Evolutionary conservation across 768 basidiomycete species (phyloP).

Genomic region (Lepiota brunneoincarnata): DNA sequence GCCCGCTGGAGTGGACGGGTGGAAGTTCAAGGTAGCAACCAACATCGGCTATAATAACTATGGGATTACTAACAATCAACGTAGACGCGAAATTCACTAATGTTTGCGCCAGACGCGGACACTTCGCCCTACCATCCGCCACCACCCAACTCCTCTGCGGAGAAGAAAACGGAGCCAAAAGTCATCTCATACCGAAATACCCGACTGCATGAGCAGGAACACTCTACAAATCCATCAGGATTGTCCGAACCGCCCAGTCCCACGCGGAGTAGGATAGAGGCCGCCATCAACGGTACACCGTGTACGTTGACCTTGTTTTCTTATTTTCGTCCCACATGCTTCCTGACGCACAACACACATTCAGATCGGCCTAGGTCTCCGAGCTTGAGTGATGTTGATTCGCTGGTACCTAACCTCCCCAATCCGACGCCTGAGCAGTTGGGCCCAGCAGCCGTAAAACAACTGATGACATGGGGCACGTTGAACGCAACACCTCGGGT

Average conservation of each 20-base stretch:
- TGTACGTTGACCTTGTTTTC: conserved; percentile 50
- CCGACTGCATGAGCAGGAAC: conserved; percentile 72
- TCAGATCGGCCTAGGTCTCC: conserved; percentile 66
- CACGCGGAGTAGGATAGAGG: conserved; percentile 84
- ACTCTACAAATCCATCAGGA: conserved; percentile 36
- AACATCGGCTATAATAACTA: neutral
- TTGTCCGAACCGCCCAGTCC: conserved; percentile 80
- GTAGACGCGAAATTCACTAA: conserved; percentile 89
- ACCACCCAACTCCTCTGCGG: conserved; percentile 26
- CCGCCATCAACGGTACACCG: conserved; percentile 90
- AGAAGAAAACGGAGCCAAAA: conserved; percentile 41
- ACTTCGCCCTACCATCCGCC: conserved; percentile 64
- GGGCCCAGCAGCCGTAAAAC: conserved; percentile 79
- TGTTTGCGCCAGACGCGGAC: conserved; percentile 95
- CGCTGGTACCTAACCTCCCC: conserved; percentile 82
- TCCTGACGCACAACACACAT: conserved; percentile 7
- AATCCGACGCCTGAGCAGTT: conserved; percentile 84
- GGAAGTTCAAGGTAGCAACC: conserved; percentile 69
- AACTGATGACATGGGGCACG: conserved; percentile 98
- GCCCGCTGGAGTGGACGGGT: conserved; percentile 70
- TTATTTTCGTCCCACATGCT: neutral
- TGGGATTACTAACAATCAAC: conserved; percentile 1
- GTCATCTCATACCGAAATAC: conserved; percentile 80
- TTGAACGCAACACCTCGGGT: conserved; percentile 89
- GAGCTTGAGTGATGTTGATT: conserved; percentile 44